Percentiles rank a stretch among this genome's conserved stretches.
These are phyloP conservation scores for Brettanomyces anomalus DNA, from an alignment of 805 yeast species.

Conservation along the genomic window DNA sequence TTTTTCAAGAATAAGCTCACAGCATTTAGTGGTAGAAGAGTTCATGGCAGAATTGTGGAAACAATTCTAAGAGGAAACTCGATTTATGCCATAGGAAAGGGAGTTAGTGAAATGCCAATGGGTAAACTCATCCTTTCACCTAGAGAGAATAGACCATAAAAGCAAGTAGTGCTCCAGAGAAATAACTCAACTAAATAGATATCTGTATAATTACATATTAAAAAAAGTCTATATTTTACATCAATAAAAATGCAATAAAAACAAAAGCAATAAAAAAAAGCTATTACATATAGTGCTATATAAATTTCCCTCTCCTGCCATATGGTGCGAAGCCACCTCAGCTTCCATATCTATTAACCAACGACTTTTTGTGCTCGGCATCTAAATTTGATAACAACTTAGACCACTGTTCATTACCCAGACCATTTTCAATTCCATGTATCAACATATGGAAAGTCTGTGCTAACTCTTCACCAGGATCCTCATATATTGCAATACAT, in stretches of 20 bases:
- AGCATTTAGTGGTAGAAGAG: slow-evolving; percentile 66
- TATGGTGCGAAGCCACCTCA: no score
- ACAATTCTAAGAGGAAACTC: slow-evolving; percentile 72
- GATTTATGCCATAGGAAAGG: slow-evolving; percentile 49
- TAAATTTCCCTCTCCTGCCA: no score
- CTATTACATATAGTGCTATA: no score
- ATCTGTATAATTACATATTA: no score
- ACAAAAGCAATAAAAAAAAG: no score
- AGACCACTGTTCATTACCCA: slow-evolving; percentile 32
- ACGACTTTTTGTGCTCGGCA: background rate
- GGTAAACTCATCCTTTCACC: slow-evolving; percentile 58
- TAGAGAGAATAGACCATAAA: background rate
- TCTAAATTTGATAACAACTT: slow-evolving; percentile 16
- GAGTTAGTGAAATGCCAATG: slow-evolving; percentile 46
- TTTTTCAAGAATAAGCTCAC: slow-evolving; percentile 81
- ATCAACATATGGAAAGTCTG: slow-evolving; percentile 36
- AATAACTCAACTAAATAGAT: no score
- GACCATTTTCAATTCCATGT: slow-evolving; percentile 34
- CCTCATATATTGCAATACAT: slow-evolving; percentile 47
- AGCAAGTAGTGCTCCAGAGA: no score
- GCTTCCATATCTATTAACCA: background rate
- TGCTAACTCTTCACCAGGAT: slow-evolving; percentile 39
- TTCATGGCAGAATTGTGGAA: slow-evolving; percentile 69
- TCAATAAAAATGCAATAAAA: no score
- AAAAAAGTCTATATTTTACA: no score